Evolutionary conservation across 331 rosid species (phyloP).

Genomic region (Phaseolus coccineus): DNA sequence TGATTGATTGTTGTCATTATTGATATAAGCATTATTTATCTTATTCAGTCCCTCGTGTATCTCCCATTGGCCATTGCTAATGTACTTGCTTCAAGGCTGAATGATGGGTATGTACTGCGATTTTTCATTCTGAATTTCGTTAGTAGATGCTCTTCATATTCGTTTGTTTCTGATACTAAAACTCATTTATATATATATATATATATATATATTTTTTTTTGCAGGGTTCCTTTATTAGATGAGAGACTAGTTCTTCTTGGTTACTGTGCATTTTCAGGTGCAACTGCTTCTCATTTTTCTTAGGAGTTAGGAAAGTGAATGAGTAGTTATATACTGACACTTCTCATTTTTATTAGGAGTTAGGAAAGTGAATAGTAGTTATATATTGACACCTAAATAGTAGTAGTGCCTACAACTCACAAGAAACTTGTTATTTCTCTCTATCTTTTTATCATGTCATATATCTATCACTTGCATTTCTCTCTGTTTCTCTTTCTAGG

Average conservation of each 20-base stretch:
- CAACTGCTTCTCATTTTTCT: not conserved
- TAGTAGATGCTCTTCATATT: conserved; percentile 8
- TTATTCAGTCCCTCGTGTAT: conserved; percentile 79
- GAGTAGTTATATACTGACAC: no score
- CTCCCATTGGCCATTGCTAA: conserved; percentile 94
- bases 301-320: no score
- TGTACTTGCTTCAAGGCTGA: conserved; percentile 80
- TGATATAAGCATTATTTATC: conserved; percentile 35
- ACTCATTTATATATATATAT: conserved; percentile 28
- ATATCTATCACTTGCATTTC: no score
- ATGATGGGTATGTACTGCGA: conserved; percentile 75
- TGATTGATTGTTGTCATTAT: conserved; percentile 4
- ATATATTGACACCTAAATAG: not conserved
- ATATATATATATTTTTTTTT: not conserved
- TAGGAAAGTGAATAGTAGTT: not conserved
- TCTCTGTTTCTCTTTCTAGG: not conserved
- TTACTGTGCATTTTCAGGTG: conserved; percentile 80
- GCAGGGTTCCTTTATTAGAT: conserved; percentile 80
- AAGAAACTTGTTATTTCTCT: not conserved
- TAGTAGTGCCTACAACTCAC: not conserved
- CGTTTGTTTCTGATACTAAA: conserved; percentile 34
- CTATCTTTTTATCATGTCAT: no score
- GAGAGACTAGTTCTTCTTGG: conserved; percentile 87
- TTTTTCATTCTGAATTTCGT: conserved; percentile 32
- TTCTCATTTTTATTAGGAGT: no score